Evolutionary conservation across 108 stramenopile species (phyloP), one percentile per base, ranked within the genome.

Genomic region (Cyclotella cryptica): DNA sequence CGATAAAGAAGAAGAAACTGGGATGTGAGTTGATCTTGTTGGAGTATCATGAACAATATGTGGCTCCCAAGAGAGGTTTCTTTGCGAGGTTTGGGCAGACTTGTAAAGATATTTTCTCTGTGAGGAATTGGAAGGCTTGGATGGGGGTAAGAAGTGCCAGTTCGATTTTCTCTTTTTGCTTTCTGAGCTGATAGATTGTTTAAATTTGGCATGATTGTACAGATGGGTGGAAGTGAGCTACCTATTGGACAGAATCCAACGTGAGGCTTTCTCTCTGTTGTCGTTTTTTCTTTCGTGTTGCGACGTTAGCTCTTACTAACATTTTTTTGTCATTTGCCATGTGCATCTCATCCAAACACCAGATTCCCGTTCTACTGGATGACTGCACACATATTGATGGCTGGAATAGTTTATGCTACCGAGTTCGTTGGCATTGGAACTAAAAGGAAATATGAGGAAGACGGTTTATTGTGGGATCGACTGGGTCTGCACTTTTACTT

Each of bases 301-400:
- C 21, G 26, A 22, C 14, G 3, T 6, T 2, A 4, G 26, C 19
- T 51, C 17, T 51, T 51, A 51, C 8, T 51, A 19, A 51, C 49
- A 51, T 19, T 51, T 8, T 2, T 35, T 51, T 8, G 35, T 35
- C 35, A 6, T 35, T 22, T 58, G 57, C 24, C 8, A 18, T 58
- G 3, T 3, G 27, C 22, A 14, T 24, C 3, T 58, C 1, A 51
- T 51, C 49, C 19, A 19, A 18, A 58, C 26, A 19, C 13, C 57
- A 58, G 57, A 26, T 90, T 91, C 61, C 94, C 94, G 27, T 91
- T 91, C 67, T 92, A 88, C 39, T 90, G 89, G 82, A 81, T 94
- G 69, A 63, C 86, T 17, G 45, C 72, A 3, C 74, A 89, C 54
- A 80, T 86, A 30, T 30, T 80, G 0, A 19, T 93, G 18, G 85